Evolutionary conservation across 495 filamentous ascomycete species (phyloP), one percentile per base, ranked within the genome.

Genomic region (Xylaria bambusicola): DNA sequence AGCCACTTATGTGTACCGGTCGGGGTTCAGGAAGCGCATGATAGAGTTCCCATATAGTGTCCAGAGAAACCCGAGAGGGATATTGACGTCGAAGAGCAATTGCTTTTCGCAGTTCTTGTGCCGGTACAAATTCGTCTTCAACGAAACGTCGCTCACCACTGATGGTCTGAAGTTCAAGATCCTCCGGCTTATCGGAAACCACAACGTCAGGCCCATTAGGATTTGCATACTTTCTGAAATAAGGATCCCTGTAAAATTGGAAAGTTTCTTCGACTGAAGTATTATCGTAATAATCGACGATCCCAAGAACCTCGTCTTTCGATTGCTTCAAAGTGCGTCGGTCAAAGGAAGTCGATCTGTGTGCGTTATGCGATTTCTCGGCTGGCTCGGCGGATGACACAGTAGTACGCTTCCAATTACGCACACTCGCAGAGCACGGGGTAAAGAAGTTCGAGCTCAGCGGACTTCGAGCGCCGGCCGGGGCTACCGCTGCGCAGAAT

Each of bases 1-100:
- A 67, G 24, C 81, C 72, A 3, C 81, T 74, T 3, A 98, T 73
- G 55, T 86, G 81, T 2, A 82, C 72, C n/a, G 89, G 78, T 29
- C 90, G 85, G 0, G 90, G 91, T 2, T 80, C 75, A 3, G 77
- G 75, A 31, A 80, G 67, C 42, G 67, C 69, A 62, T 63, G 66
- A 66, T 80, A 81, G 18, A 71, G 36, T 0, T 78, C 64, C 64
- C 76, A 78, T 54, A 81, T 66, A 3, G 54, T 40, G 40, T 79
- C 78, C n/a, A 76, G 66, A 24, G 72, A 64, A 17, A 66, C 52
- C 13, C 46, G 60, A 17, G 64, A 56, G 20, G 73, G 75, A 7
- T 60, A 73, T 20, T 66, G 61, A 17, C 74, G 66, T 26, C 72
- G 68, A 10, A 51, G 50, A 13, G 63, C 29, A 20, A 80, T 66